Conservation (phyloP, 1,284 basidiomycete species). For the Ceratobasidium sp. region DNA sequence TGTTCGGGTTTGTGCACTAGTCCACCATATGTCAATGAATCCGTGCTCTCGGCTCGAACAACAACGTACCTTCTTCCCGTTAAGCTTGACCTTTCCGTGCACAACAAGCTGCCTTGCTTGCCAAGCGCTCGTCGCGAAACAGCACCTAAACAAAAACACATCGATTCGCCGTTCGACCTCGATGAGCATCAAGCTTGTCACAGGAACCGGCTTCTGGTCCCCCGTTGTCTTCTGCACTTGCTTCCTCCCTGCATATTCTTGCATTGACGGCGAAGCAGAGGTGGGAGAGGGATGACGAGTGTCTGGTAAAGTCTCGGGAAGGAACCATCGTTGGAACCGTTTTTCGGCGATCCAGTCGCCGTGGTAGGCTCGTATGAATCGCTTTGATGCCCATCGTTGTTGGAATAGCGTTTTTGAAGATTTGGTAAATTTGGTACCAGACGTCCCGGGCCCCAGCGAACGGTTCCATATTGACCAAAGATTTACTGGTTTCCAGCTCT, state of each 20-base stretch:
- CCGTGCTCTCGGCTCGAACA: background rate
- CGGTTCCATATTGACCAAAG: constrained; percentile 45
- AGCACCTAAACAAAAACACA: constrained; percentile 90
- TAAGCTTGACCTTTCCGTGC: constrained; percentile 89
- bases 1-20: constrained; percentile 81
- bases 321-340: constrained; percentile 95
- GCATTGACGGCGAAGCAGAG: constrained; percentile 45
- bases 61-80: constrained; percentile 83
- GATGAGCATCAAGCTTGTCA: constrained; percentile 90
- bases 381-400: constrained; percentile 92
- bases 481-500: constrained; percentile 43
- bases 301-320: constrained; percentile 88
- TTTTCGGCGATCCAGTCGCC: constrained; percentile 95
- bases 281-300: constrained; percentile 64
- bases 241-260: constrained; percentile 58
- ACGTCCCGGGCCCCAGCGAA: constrained; percentile 27
- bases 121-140: constrained; percentile 92
- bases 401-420: constrained; percentile 83
- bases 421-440: constrained; percentile 64
- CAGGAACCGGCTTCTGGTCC: constrained; percentile 73
- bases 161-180: constrained; percentile 97
- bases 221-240: constrained; percentile 58
- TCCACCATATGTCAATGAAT: background rate
- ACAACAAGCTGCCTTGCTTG: constrained; percentile 88
- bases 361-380: constrained; percentile 94